Conservation (phyloP, 108 stramenopile genomes). For the Skeletonema costatum region DNA sequence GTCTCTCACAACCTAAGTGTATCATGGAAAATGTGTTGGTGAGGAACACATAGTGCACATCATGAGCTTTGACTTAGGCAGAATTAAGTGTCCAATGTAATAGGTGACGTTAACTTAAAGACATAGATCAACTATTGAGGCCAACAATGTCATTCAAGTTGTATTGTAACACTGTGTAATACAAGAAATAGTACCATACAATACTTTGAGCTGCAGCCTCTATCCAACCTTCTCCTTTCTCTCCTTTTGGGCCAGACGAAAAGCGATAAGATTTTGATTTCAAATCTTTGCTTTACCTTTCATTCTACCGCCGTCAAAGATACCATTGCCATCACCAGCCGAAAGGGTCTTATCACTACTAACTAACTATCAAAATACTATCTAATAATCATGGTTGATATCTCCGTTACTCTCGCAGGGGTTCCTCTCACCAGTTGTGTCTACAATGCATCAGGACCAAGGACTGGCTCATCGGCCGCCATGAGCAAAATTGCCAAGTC, state of each 20-base stretch:
- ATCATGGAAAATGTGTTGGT: background rate
- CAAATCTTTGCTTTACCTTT: no score
- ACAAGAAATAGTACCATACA: no score
- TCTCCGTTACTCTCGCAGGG: slow-evolving; percentile 70
- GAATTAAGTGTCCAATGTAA: background rate
- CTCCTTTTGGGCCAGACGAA: no score
- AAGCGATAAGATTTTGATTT: no score
- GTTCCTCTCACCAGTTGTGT: slow-evolving; percentile 71
- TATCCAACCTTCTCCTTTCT: no score
- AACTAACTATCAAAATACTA: background rate
- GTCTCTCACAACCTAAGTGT: slow-evolving; percentile 61
- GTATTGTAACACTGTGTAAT: no score
- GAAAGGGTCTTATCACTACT: no score
- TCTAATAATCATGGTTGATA: slow-evolving; percentile 28
- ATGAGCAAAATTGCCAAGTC: slow-evolving; percentile 80
- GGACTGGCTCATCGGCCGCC: slow-evolving; percentile 85
- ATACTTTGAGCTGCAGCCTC: no score
- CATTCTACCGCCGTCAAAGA: background rate
- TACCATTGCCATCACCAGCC: background rate
- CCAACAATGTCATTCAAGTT: no score
- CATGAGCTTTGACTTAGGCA: background rate
- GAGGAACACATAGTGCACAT: background rate
- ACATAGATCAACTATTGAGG: background rate
- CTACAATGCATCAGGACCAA: slow-evolving; percentile 93
- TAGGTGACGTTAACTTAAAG: background rate